A percentile compares a stretch with the other conserved stretches of the same genome.
Evolutionary conservation across 2,329 filamentous ascomycete genomes (phyloP).

Genomic region (Hymenoscyphus fructigenus): DNA sequence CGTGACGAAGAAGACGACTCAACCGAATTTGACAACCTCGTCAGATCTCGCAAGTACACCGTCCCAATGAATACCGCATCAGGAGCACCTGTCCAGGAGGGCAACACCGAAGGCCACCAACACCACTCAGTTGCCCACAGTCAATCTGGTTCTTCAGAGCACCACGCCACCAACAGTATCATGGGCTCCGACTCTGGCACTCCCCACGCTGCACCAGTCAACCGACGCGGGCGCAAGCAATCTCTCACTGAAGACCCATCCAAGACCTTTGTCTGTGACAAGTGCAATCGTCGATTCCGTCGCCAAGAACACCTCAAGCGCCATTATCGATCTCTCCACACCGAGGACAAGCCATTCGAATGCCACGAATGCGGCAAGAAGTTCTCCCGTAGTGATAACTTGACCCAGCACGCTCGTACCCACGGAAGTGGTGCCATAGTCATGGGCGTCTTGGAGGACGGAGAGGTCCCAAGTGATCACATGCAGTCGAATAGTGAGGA

Average conservation of each 20-base stretch:
- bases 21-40: constrained; percentile 38
- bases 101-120: constrained; percentile 26
- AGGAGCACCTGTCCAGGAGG: constrained; percentile 33
- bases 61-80: constrained; percentile 36
- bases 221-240: constrained; percentile 96
- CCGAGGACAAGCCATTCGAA: constrained; percentile 97
- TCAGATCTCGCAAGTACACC: constrained; percentile 37
- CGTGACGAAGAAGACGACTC: constrained; percentile 35
- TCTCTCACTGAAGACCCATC: constrained; percentile 95
- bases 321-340: constrained; percentile 97
- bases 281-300: constrained; percentile 96
- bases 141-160: constrained; percentile 43
- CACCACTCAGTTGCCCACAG: constrained; percentile 39
- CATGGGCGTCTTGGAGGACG: constrained; percentile 81
- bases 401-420: constrained; percentile 92
- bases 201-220: constrained; percentile 58
- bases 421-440: constrained; percentile 88
- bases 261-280: constrained; percentile 96
- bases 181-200: constrained; percentile 39
- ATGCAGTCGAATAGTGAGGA: constrained; percentile 43
- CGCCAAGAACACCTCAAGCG: constrained; percentile 98
- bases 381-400: constrained; percentile 96
- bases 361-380: constrained; percentile 98
- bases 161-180: constrained; percentile 42
- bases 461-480: constrained; percentile 52